Percentiles rank a stretch among this genome's conserved stretches.
Evolutionary conservation across 345 rosid species (phyloP).

Genomic region (Alliaria petiolata): DNA sequence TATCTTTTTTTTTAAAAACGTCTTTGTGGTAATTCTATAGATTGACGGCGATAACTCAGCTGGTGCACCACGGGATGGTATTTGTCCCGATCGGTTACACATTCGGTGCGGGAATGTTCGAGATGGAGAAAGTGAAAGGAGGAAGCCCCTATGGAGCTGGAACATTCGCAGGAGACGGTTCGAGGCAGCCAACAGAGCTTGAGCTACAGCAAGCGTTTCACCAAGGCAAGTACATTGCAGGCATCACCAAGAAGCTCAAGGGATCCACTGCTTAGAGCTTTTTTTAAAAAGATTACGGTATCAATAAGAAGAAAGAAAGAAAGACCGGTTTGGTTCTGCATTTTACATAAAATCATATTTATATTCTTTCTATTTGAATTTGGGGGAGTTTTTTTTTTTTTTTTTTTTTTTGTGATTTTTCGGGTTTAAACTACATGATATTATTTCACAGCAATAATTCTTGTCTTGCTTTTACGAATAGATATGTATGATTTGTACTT

Average conservation of each 20-base stretch:
- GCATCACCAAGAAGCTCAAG: conserved; percentile 88
- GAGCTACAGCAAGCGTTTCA: conserved; percentile 90
- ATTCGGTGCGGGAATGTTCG: conserved; percentile 96
- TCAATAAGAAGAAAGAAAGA: background rate
- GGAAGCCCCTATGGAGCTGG: conserved; percentile 98
- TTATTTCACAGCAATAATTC: conserved; percentile 25
- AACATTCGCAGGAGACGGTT: conserved; percentile 86
- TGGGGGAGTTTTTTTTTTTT: background rate
- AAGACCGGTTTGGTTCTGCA: conserved; percentile 12
- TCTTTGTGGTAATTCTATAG: conserved; percentile 31
- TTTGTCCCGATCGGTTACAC: conserved; percentile 93
- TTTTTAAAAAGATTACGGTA: background rate
- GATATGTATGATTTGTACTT: conserved; percentile 28
- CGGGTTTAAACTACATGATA: conserved; percentile 14
- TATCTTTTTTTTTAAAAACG: background rate
- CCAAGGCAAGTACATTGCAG: conserved; percentile 91
- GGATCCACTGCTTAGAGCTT: conserved; percentile 36
- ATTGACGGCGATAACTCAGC: conserved; percentile 92
- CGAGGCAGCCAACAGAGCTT: conserved; percentile 78
- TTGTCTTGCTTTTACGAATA: conserved; percentile 25
- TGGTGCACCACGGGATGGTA: conserved; percentile 94
- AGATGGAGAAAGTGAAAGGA: conserved; percentile 90
- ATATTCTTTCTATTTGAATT: conserved; percentile 26
- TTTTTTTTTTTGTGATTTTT: too few species aligned
- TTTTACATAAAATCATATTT: background rate